Evolutionary conservation across 129 eudicot genomes (phyloP), one percentile per base, ranked within the genome.

Genomic region (Saposhnikovia divaricata): DNA sequence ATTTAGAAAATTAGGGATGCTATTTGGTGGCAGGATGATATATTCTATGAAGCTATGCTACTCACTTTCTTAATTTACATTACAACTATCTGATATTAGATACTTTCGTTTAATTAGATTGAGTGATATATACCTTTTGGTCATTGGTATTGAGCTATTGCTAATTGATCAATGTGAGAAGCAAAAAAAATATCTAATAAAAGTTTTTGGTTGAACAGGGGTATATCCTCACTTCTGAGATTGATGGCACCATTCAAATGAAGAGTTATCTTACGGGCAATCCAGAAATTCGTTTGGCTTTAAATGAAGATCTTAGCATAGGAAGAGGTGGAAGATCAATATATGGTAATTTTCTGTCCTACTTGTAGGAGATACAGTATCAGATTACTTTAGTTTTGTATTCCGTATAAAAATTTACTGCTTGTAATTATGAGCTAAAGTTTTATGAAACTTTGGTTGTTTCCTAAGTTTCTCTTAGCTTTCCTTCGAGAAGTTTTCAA

Each of bases 231-330:
- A 94, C 98, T 50, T 89, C 97, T 78, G 98, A 94, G 85, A 94
- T 94, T 82, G 98, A 94, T 84, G 98, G 97, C 63, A 94, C 98
- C 53, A 94, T 94, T 79, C 97, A 94, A 84, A 94, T 91, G 98
- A 92, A 92, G 93, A 91, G 98, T 90, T 94, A 88, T 88, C 96
- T 94, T 71, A 87, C 93, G 61, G 98, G 98, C n/a, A 94, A 94
- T 83, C 98, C 98, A 42, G 98, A 94, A 86, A 91, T 94, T 63
- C 89, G 88, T 78, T 84, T 94, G 85, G 98, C 98, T 76, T 92
- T 94, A 51, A 94, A 94, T 78, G 97, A 94, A 69, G 97, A 94
- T 55, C 89, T 94, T 76, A 83, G 85, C 82, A 90, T 91, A 76
- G 98, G 98, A 85, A 87, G 96, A 86, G 86, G 91, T 44, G 92